Percentiles rank a stretch among this genome's conserved stretches.
Evolutionary conservation across 345 rosid species (phyloP).

Genomic region (Microcos paniculata): DNA sequence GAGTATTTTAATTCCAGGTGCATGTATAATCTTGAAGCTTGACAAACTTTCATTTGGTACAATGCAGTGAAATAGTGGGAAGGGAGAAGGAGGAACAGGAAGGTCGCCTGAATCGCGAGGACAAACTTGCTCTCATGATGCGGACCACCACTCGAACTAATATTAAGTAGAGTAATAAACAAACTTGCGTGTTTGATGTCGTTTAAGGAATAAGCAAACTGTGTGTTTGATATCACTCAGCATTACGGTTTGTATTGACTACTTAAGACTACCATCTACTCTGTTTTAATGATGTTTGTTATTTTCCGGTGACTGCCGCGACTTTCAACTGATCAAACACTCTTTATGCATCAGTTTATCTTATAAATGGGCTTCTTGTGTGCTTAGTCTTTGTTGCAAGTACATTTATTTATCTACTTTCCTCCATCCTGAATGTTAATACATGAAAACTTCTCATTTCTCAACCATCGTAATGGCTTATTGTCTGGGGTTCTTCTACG

Average conservation of each 20-base stretch:
- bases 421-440: too few relatives aligned
- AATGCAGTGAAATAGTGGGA: conserved; percentile 8
- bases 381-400: too few relatives aligned
- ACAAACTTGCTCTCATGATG: neutral
- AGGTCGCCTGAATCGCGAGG: neutral
- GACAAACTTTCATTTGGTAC: neutral
- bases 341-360: neutral
- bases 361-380: too few relatives aligned
- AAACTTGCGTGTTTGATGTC: neutral
- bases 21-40: neutral
- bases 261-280: neutral
- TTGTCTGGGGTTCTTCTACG: too few relatives aligned
- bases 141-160: too few relatives aligned
- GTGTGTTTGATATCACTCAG: too few relatives aligned
- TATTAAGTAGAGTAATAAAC: too few relatives aligned
- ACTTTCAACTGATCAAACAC: neutral
- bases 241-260: neutral
- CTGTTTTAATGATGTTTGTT: neutral
- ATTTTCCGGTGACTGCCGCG: too few relatives aligned
- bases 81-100: neutral
- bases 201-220: too few relatives aligned
- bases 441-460: too few relatives aligned
- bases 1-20: neutral
- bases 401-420: too few relatives aligned
- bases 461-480: too few relatives aligned